These are phyloP conservation scores for Trichoderma sp. DNA, from an alignment of 2,329 filamentous ascomycete species.

Conservation along the genomic window DNA sequence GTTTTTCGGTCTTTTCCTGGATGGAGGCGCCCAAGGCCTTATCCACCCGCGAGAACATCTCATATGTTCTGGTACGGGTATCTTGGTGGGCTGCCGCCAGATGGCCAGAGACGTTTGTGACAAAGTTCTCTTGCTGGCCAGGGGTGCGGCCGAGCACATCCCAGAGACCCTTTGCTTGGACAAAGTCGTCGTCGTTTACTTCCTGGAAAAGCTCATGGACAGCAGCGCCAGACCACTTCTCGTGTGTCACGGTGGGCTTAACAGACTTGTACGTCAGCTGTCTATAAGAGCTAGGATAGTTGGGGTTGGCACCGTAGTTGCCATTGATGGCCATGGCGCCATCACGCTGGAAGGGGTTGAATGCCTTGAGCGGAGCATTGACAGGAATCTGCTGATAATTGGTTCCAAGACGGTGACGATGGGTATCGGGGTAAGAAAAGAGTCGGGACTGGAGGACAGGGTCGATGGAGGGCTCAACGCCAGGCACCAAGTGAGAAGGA, in stretches of 20 bases:
- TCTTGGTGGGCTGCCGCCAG: constrained; percentile 55
- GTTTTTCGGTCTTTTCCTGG: constrained; percentile 54
- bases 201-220: constrained; percentile 48
- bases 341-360: constrained; percentile 73
- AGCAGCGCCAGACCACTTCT: constrained; percentile 51
- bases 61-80: constrained; percentile 60
- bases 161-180: constrained; percentile 52
- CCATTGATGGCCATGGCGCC: constrained; percentile 69
- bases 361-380: constrained; percentile 57
- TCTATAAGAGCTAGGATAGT: constrained; percentile 57
- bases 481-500: constrained; percentile 64
- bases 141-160: constrained; percentile 48
- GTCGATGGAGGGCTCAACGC: constrained; percentile 63
- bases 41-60: constrained; percentile 62
- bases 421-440: constrained; percentile 64
- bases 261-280: constrained; percentile 46
- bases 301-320: constrained; percentile 62
- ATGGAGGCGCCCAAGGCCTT: constrained; percentile 54
- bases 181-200: constrained; percentile 52
- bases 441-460: constrained; percentile 62
- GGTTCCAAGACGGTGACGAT: constrained; percentile 62
- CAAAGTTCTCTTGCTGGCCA: constrained; percentile 63
- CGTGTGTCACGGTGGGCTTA: constrained; percentile 46
- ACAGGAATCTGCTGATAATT: constrained; percentile 68
- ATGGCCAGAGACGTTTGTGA: constrained; percentile 61